A percentile compares a stretch with the other conserved stretches of the same genome.
phyloP scores from a whole-genome alignment of 2,329 filamentous ascomycete genomes.

The Diplodia mutila region DNA sequence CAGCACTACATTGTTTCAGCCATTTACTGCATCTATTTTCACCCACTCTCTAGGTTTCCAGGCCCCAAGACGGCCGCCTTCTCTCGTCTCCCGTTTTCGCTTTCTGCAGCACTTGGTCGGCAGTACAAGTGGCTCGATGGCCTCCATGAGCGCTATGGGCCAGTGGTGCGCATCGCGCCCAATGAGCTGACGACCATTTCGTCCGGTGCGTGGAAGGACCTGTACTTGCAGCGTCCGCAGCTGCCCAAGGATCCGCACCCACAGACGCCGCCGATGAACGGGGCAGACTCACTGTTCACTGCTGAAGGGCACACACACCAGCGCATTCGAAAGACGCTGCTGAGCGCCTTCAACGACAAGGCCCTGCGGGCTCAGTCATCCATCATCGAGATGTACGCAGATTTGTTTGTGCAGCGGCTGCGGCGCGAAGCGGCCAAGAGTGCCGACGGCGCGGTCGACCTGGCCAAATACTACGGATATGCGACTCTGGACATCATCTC shows the following conservation, averaged over 20 bases:
- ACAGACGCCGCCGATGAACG: not conserved
- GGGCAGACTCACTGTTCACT: slow-evolving; percentile 6
- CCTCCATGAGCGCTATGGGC: slow-evolving; percentile 37
- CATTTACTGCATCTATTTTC: slow-evolving; percentile 31
- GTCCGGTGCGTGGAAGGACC: slow-evolving; percentile 48
- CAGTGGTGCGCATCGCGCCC: slow-evolving; percentile 53
- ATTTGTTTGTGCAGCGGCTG: not conserved
- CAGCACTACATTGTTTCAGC: not conserved
- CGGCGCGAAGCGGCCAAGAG: not conserved
- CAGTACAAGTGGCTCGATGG: slow-evolving; percentile 29
- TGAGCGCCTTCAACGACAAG: not conserved
- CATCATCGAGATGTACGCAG: not conserved
- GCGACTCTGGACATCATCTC: not conserved
- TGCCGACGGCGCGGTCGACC: not conserved
- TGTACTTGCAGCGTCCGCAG: slow-evolving; percentile 34
- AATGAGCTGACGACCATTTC: slow-evolving; percentile 53
- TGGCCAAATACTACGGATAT: not conserved
- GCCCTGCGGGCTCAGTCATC: not conserved
- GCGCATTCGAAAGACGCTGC: not conserved
- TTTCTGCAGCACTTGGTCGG: not conserved
- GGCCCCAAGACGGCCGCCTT: slow-evolving; percentile 40
- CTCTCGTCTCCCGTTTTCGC: not conserved
- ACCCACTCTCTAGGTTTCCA: slow-evolving; percentile 37
- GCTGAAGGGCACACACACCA: not conserved
- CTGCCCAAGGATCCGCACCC: slow-evolving; percentile 25